These are phyloP conservation scores for Saposhnikovia divaricata DNA, from an alignment of 129 eudicot genomes.

Conservation along the genomic window DNA sequence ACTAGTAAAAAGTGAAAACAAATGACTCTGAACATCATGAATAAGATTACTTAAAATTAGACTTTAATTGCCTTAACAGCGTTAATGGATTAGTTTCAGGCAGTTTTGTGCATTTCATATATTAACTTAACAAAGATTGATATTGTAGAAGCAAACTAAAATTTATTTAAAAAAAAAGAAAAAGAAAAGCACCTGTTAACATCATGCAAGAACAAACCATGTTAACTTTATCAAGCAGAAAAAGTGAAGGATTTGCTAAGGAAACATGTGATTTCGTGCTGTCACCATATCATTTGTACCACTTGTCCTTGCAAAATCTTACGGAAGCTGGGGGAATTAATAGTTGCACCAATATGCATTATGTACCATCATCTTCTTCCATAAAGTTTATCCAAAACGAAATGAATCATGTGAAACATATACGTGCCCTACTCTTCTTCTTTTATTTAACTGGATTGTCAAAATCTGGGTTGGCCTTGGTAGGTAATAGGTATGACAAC, in stretches of 20 bases:
- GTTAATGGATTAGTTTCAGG: too few relatives aligned
- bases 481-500: not conserved
- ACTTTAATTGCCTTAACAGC: too few relatives aligned
- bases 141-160: too few relatives aligned
- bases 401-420: constrained; percentile 19
- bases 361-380: not conserved
- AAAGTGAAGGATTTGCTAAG: not conserved
- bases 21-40: too few relatives aligned
- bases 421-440: not conserved
- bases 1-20: too few relatives aligned
- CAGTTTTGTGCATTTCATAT: too few relatives aligned
- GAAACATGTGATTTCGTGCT: constrained; percentile 25
- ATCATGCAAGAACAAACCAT: not conserved
- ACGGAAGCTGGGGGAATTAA: constrained; percentile 33
- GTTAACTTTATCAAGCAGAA: not conserved
- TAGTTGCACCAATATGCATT: constrained; percentile 19
- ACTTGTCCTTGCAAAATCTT: constrained; percentile 10
- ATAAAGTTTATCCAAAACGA: not conserved
- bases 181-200: not conserved
- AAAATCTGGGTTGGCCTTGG: not conserved
- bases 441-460: not conserved
- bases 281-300: constrained; percentile 9
- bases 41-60: too few relatives aligned
- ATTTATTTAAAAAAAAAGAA: too few relatives aligned
- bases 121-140: too few relatives aligned